Conservation (phyloP, 2,329 filamentous ascomycete species). For the Aspergillus sp. region DNA sequence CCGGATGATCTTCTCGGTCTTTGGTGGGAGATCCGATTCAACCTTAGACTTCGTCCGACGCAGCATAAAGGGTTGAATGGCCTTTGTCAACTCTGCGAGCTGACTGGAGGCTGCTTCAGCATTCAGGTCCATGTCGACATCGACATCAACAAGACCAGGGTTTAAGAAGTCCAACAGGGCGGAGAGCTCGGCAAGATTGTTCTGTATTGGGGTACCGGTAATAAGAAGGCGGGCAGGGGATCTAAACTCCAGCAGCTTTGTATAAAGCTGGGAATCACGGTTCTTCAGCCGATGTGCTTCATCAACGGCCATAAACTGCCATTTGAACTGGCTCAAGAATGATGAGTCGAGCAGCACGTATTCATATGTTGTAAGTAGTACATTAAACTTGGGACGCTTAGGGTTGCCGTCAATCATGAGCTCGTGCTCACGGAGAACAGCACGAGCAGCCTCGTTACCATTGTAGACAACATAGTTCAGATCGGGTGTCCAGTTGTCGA, state of each 20-base stretch:
- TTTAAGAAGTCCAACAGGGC: slow-evolving; percentile 95
- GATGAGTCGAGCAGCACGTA: slow-evolving; percentile 83
- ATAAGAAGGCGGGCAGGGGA: slow-evolving; percentile 87
- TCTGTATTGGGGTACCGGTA: slow-evolving; percentile 95
- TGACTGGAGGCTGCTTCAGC: slow-evolving; percentile 81
- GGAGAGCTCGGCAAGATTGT: slow-evolving; percentile 87
- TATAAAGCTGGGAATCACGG: slow-evolving; percentile 86
- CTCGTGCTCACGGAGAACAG: slow-evolving; percentile 85
- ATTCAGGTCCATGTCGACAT: slow-evolving; percentile 82
- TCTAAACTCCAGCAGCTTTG: slow-evolving; percentile 78
- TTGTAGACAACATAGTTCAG: slow-evolving; percentile 97
- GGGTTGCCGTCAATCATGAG: slow-evolving; percentile 80
- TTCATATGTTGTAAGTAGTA: slow-evolving; percentile 96
- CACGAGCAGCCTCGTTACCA: slow-evolving; percentile 79
- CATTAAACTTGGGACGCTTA: slow-evolving; percentile 91
- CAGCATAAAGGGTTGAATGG: slow-evolving; percentile 90
- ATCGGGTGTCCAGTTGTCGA: slow-evolving; percentile 93
- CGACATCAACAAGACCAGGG: slow-evolving; percentile 86
- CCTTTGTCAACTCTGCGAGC: slow-evolving; percentile 75
- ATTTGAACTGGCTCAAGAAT: slow-evolving; percentile 86
- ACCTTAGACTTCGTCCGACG: slow-evolving; percentile 96
- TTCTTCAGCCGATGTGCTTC: slow-evolving; percentile 98
- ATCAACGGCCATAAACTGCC: slow-evolving; percentile 95
- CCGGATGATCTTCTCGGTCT: slow-evolving; percentile 98
- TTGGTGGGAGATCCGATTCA: slow-evolving; percentile 90